These are phyloP conservation scores for Tremella mesenterica DNA, from an alignment of 768 basidiomycete species.

Conservation along the genomic window DNA sequence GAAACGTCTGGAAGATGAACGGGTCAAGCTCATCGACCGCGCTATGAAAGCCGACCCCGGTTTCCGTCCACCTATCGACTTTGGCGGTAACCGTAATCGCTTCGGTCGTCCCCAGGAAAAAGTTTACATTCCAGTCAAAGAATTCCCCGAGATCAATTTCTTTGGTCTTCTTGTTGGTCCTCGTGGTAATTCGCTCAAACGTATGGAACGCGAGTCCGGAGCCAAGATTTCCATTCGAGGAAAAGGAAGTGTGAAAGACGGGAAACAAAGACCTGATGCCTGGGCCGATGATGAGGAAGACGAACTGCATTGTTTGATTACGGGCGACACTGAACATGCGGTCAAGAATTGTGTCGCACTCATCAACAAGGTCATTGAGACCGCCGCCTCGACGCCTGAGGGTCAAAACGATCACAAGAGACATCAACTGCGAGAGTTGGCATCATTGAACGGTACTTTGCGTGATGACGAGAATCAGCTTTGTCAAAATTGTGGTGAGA, in stretches of 20 bases:
- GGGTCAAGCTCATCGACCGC: conserved; percentile 83
- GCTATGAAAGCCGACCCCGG: conserved; percentile 97
- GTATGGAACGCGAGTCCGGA: conserved; percentile 96
- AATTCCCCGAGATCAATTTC: conserved; percentile 99
- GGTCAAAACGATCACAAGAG: conserved; percentile 99
- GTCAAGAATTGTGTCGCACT: conserved; percentile 82
- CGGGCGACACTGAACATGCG: conserved; percentile 84
- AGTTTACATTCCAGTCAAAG: conserved; percentile 98
- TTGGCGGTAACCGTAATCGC: conserved; percentile 75
- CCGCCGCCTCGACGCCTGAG: conserved; percentile 96
- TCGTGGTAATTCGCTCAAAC: conserved; percentile 97
- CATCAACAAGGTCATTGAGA: conserved; percentile 97
- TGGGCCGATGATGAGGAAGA: conserved; percentile 96
- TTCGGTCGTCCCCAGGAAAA: conserved; percentile 91
- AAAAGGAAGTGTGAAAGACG: conserved; percentile 97
- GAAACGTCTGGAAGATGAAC: conserved; percentile 61
- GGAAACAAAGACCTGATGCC: conserved; percentile 89
- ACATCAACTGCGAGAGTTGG: conserved; percentile 94
- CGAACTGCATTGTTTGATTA: conserved; percentile 94
- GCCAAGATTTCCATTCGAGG: conserved; percentile 98
- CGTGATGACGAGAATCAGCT: conserved; percentile 99
- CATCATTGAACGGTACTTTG: conserved; percentile 93
- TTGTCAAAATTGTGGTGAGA: conserved; percentile 59
- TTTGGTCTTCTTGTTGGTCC: conserved; percentile 97
- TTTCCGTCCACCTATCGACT: conserved; percentile 92